Percentiles rank a stretch among this genome's conserved stretches.
Conservation (phyloP, 441 rosid genomes). For the Gossypium davidsonii region DNA sequence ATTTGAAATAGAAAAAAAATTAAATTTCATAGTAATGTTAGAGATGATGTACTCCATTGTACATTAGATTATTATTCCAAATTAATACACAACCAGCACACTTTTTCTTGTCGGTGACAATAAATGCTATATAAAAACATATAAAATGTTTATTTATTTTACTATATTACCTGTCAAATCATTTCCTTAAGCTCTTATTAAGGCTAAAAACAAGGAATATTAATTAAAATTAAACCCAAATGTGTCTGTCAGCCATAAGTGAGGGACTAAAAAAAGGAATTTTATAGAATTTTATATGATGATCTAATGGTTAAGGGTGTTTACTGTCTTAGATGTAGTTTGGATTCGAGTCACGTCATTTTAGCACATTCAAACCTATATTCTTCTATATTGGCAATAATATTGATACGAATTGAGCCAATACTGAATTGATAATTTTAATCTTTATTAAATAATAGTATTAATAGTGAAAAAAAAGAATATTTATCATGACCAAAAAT, state of each 20-base stretch:
- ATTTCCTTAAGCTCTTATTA: neutral
- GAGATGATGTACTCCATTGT: neutral
- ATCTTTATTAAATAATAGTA: too few species aligned
- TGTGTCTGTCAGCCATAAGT: neutral
- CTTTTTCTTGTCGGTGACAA: neutral
- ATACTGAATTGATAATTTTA: too few species aligned
- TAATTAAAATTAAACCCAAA: neutral
- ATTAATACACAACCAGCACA: neutral
- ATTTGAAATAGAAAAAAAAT: neutral
- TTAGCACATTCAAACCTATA: accelerated
- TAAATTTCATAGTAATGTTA: neutral
- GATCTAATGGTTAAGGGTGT: too few species aligned
- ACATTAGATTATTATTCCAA: neutral
- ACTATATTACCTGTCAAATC: too few species aligned
- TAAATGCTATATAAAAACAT: neutral
- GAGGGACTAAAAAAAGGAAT: neutral
- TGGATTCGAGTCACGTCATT: too few species aligned
- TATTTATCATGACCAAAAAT: too few species aligned
- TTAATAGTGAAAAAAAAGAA: too few species aligned
- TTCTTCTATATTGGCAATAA: too few species aligned
- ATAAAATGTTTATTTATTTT: neutral
- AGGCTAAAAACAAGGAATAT: neutral
- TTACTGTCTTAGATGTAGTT: too few species aligned
- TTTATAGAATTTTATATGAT: too few species aligned
- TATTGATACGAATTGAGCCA: accelerated